Evolutionary conservation across 257 asterid genomes (phyloP), one percentile per base, ranked within the genome.

Genomic region (Rehmannia glutinosa): DNA sequence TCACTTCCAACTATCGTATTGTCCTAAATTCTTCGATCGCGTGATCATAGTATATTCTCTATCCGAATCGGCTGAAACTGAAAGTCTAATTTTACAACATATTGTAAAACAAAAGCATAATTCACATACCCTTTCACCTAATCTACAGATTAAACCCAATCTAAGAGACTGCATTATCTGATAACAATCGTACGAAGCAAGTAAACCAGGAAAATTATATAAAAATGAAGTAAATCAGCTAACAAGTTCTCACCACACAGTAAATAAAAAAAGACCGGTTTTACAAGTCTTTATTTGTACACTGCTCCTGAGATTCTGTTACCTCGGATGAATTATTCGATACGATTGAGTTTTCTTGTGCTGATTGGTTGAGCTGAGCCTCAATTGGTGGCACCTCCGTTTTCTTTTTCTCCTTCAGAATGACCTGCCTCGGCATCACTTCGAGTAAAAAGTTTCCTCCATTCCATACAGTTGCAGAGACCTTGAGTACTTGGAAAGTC

Each of bases 381-480:
- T 75, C 85, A 0, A 59, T 61, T 1, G 78, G 82, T 42, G 80
- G 77, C 84, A 75, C 72, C 77, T 86, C 90, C 43, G 86, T 71
- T 70, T 84, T 93, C 79, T 88, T 88, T 74, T 83, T 88, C 87
- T 93, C 95, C 74, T 86, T 90, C 60, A 81, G 84, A 28, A 90
- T 80, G 36, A 88, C 96, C 49, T 90, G 99, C 32, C 92, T 87
- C 0, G 99, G 99, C 97, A 94, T 91, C 69, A 94, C 99, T 74
- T 94, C 99, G 1, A 91, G 82, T 51, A 94, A 64, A 64, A 94
- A 94, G 84, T 84, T 91, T 5, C 97, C 99, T 39, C 99, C 97
- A 23, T 91, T 91, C 97, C 99, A 91, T 25, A 89, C 77, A 7
- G 96, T 35, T 16, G 99, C 97, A 25, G 96, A 85, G 51, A 94